Evolutionary conservation across 768 basidiomycete species (phyloP).

Genomic region (Leccinum subtestaceum): DNA sequence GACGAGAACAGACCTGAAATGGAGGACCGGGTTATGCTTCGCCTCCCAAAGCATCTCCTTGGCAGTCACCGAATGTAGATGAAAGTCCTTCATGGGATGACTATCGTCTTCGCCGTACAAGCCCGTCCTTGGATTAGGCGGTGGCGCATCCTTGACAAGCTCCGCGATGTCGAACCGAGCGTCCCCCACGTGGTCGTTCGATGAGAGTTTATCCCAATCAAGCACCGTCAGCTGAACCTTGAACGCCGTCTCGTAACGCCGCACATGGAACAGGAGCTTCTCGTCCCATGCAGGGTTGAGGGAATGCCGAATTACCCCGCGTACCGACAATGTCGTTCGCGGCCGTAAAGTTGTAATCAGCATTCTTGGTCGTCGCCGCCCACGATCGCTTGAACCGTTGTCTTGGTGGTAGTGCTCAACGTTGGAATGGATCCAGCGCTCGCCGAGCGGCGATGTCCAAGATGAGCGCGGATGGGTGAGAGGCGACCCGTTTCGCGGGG

Average conservation of each 20-base stretch:
- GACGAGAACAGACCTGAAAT: constrained; percentile 48
- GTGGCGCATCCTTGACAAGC: constrained; percentile 63
- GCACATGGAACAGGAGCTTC: too few relatives aligned
- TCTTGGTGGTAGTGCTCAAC: too few relatives aligned
- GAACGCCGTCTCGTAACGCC: constrained; percentile 69
- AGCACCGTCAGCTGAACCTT: constrained; percentile 79
- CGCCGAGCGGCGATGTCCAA: too few relatives aligned
- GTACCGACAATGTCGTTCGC: constrained; percentile 49
- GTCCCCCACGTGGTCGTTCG: constrained; percentile 87
- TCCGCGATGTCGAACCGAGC: constrained; percentile 67
- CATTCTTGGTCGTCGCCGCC: constrained; percentile 33
- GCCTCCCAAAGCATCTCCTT: constrained; percentile 71
- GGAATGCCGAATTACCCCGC: constrained; percentile 68
- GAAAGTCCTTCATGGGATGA: constrained; percentile 69
- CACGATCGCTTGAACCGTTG: constrained; percentile 40
- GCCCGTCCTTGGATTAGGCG: constrained; percentile 56
- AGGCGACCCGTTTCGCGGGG: too few relatives aligned
- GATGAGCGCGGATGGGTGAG: too few relatives aligned
- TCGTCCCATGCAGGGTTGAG: constrained; percentile 53
- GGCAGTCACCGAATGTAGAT: constrained; percentile 55
- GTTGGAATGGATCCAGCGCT: too few relatives aligned
- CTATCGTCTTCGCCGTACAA: constrained; percentile 37
- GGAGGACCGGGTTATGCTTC: constrained; percentile 66
- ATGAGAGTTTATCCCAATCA: constrained; percentile 94
- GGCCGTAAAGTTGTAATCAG: constrained; percentile 59